phyloP scores from a whole-genome alignment of 345 rosid genomes.

The Luvunga scandens region DNA sequence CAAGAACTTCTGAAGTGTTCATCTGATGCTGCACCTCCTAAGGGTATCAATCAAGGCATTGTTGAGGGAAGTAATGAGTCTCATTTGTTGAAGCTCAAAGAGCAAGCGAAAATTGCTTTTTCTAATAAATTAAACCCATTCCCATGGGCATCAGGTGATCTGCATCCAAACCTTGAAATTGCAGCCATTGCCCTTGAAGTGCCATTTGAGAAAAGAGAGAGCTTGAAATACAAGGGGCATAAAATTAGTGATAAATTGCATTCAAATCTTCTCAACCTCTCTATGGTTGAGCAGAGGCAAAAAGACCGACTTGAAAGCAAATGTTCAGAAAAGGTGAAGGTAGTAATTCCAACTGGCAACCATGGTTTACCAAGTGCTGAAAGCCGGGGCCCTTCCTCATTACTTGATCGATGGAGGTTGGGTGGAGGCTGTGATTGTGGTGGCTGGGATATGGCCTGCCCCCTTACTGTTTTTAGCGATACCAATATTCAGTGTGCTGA shows the following conservation, averaged over 20 bases:
- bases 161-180: conserved; percentile 66
- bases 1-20: conserved; percentile 23
- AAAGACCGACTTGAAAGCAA: conserved; percentile 22
- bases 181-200: conserved; percentile 68
- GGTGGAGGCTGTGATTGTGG: conserved; percentile 99
- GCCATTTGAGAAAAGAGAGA: conserved; percentile 70
- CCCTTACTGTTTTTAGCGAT: conserved; percentile 66
- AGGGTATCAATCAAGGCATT: conserved; percentile 30
- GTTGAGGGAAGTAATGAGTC: conserved; percentile 31
- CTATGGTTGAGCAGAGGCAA: conserved; percentile 36
- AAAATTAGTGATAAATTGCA: conserved; percentile 25
- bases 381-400: conserved; percentile 61
- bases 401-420: conserved; percentile 82
- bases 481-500: conserved; percentile 42
- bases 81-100: conserved; percentile 37
- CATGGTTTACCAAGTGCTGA: conserved; percentile 69
- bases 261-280: conserved; percentile 37
- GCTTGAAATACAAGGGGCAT: conserved; percentile 52
- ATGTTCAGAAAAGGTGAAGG: conserved; percentile 44
- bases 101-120: conserved; percentile 35
- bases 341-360: conserved; percentile 74
- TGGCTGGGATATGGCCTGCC: conserved; percentile 99
- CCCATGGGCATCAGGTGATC: conserved; percentile 39
- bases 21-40: conserved; percentile 28
- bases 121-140: conserved; percentile 33